phyloP scores from a whole-genome alignment of 2,329 filamentous ascomycete genomes.

The Colletotrichum melonis region DNA sequence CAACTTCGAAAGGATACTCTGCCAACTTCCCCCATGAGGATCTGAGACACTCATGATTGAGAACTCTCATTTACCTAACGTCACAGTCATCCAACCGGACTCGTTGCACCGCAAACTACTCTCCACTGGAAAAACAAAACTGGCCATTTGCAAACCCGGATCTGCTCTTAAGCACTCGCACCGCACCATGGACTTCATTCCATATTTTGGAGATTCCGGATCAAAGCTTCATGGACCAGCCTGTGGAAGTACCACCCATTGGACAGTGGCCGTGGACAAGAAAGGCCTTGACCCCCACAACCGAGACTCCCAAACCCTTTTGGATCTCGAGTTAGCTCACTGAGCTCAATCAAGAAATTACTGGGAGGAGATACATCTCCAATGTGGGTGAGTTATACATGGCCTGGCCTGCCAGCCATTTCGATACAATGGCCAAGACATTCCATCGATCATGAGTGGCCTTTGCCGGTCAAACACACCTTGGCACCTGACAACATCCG shows the following conservation, averaged over 20 bases:
- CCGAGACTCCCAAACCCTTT: background rate
- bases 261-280: conserved; percentile 2
- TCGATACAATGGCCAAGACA: background rate
- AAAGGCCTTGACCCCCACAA: background rate
- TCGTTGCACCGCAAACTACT: background rate
- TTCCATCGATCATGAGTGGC: conserved; percentile 8
- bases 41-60: background rate
- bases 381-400: conserved; percentile 23
- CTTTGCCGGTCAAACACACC: background rate
- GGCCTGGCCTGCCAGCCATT: background rate
- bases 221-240: background rate
- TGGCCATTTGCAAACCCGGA: conserved; percentile 7
- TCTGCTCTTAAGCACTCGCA: conserved; percentile 1
- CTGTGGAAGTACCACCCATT: conserved; percentile 23
- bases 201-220: background rate
- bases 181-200: conserved; percentile 7
- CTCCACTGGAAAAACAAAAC: background rate
- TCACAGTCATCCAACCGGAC: conserved; percentile 15
- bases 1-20: background rate
- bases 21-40: conserved; percentile 1
- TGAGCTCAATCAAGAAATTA: conserved; percentile 11
- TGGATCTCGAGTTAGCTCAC: conserved; percentile 5
- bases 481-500: background rate
- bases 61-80: conserved; percentile 15
- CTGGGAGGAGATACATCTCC: conserved; percentile 1